phyloP scores from a whole-genome alignment of 305 asterid genomes.

The Stenogyne calaminthoides region DNA sequence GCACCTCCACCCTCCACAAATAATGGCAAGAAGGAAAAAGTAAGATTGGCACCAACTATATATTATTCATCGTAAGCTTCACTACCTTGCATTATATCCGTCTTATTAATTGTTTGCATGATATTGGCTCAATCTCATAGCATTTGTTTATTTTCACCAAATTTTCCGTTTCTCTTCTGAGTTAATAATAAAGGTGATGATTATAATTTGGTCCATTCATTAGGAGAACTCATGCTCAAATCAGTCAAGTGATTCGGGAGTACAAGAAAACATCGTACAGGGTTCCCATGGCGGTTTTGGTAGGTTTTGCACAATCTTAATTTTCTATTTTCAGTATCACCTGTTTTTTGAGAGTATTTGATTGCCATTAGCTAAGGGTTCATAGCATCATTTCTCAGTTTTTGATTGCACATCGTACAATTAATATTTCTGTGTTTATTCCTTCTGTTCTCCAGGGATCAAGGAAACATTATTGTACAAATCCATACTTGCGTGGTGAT shows the following conservation, averaged over 20 bases:
- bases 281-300: slow-evolving; percentile 89
- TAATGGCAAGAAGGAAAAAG: slow-evolving; percentile 54
- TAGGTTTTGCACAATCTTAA: slow-evolving; percentile 35
- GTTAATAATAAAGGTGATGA: slow-evolving; percentile 23
- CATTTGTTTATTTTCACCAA: slow-evolving; percentile 9
- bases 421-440: slow-evolving; percentile 13
- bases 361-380: slow-evolving; percentile 10
- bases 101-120: background rate
- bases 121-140: slow-evolving; percentile 1
- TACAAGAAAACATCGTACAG: slow-evolving; percentile 83
- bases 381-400: background rate
- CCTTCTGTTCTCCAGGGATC: slow-evolving; percentile 65
- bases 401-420: too few species aligned
- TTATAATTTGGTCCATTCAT: slow-evolving; percentile 12
- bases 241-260: slow-evolving; percentile 83
- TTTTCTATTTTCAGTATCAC: slow-evolving; percentile 12
- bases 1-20: slow-evolving; percentile 44
- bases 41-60: slow-evolving; percentile 57
- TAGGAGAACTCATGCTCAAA: slow-evolving; percentile 95
- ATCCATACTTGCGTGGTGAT: slow-evolving; percentile 51
- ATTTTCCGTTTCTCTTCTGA: background rate
- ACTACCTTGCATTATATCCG: slow-evolving; percentile 13
- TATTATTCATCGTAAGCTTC: slow-evolving; percentile 80
- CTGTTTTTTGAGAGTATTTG: background rate
- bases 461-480: slow-evolving; percentile 89